These are phyloP conservation scores for Trematosphaeria pertusa DNA, from an alignment of 2,329 filamentous ascomycete species.

Conservation along the genomic window DNA sequence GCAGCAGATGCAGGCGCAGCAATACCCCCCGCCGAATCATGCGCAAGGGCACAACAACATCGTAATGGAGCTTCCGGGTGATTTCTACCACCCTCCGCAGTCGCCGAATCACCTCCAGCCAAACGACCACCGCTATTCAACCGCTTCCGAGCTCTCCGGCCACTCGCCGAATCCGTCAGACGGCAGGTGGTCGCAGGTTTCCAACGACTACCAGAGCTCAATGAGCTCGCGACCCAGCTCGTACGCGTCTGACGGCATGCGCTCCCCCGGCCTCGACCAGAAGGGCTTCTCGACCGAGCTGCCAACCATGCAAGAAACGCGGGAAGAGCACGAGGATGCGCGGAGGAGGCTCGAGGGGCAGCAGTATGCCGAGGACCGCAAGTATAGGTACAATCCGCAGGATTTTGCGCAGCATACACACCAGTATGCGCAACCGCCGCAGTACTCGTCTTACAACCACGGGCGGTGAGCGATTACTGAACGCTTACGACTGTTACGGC, in stretches of 20 bases:
- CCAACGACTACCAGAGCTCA: slow-evolving; percentile 34
- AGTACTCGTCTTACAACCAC: slow-evolving; percentile 23
- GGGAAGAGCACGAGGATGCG: slow-evolving; percentile 38
- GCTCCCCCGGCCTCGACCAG: slow-evolving; percentile 42
- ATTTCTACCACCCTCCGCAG: slow-evolving; percentile 47
- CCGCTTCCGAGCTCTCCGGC: slow-evolving; percentile 26
- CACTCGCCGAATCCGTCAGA: slow-evolving; percentile 38
- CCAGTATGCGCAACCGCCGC: slow-evolving; percentile 20
- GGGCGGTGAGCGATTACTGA: slow-evolving; percentile 3
- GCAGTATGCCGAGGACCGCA: slow-evolving; percentile 20
- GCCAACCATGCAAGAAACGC: slow-evolving; percentile 45
- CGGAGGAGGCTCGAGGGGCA: slow-evolving; percentile 27
- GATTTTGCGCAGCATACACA: slow-evolving; percentile 36
- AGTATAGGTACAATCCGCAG: slow-evolving; percentile 46
- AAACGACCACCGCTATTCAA: slow-evolving; percentile 30
- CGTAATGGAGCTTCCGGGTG: slow-evolving; percentile 53
- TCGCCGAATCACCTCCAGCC: slow-evolving; percentile 37
- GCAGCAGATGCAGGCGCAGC: slow-evolving; percentile 20
- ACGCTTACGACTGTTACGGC: slow-evolving; percentile 2
- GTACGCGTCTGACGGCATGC: slow-evolving; percentile 45
- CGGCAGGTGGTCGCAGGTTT: slow-evolving; percentile 41
- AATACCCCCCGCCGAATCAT: slow-evolving; percentile 27
- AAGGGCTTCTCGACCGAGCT: slow-evolving; percentile 43
- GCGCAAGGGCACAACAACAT: slow-evolving; percentile 35
- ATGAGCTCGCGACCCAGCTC: slow-evolving; percentile 43